These are phyloP conservation scores for Lachancea cidri DNA, from an alignment of 805 yeast genomes.

Conservation along the genomic window DNA sequence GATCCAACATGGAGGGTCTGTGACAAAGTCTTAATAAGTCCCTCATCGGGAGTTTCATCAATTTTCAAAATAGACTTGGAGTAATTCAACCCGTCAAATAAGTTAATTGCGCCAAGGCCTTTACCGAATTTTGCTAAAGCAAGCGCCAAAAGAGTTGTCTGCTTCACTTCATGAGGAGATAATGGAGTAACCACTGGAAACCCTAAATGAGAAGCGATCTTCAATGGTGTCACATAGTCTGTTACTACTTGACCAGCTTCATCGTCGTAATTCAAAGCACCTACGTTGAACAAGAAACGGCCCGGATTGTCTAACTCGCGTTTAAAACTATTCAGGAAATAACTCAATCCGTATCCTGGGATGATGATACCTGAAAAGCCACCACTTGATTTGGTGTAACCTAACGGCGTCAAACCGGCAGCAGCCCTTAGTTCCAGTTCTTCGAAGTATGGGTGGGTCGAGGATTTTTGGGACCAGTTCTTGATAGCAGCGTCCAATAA, in stretches of 20 bases:
- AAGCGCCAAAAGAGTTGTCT: constrained; percentile 57
- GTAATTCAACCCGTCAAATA: constrained; percentile 71
- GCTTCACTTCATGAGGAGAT: constrained; percentile 58
- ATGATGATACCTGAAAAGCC: constrained; percentile 44
- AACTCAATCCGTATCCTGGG: constrained; percentile 62
- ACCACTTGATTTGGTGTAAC: constrained; percentile 42
- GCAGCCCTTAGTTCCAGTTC: constrained; percentile 73
- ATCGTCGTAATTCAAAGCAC: constrained; percentile 69
- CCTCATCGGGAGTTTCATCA: constrained; percentile 13
- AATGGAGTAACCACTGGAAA: constrained; percentile 69
- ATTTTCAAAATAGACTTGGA: constrained; percentile 20
- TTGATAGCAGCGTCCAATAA: constrained; percentile 54
- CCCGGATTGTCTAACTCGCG: constrained; percentile 32
- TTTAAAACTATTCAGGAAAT: constrained; percentile 58
- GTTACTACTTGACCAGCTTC: constrained; percentile 48
- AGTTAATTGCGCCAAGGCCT: constrained; percentile 50
- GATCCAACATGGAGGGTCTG: constrained; percentile 13
- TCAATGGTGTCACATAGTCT: constrained; percentile 58
- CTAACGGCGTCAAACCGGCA: constrained; percentile 74
- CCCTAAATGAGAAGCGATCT: constrained; percentile 56
- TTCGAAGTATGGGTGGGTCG: constrained; percentile 15
- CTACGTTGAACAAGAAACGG: constrained; percentile 67
- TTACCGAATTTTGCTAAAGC: constrained; percentile 46
- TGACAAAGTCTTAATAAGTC: constrained; percentile 11
- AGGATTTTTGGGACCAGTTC: constrained; percentile 45